Evolutionary conservation across 805 yeast genomes (phyloP).

Genomic region (Lipomyces spencermartinsiae): DNA sequence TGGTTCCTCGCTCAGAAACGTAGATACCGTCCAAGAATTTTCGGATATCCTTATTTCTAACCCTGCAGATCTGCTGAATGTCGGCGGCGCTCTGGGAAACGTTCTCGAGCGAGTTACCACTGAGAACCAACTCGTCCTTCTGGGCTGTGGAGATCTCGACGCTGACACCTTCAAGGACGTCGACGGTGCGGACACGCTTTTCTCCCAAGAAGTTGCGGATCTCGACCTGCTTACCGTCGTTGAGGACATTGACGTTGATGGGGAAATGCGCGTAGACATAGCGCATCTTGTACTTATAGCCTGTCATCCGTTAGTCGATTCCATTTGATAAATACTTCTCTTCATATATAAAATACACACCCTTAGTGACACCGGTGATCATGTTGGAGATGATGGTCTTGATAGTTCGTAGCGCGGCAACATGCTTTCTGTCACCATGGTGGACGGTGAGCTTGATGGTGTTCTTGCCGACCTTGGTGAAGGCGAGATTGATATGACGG

Average conservation of each 20-base stretch:
- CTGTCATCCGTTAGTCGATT: constrained; percentile 7
- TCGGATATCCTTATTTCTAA: constrained; percentile 99
- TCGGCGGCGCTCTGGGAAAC: constrained; percentile 99
- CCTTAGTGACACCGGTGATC: constrained; percentile 98
- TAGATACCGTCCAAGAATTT: constrained; percentile 99
- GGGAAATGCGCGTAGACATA: constrained; percentile 99
- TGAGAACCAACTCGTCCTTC: constrained; percentile 92
- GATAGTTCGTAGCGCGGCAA: constrained; percentile 98
- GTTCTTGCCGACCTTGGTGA: constrained; percentile 71
- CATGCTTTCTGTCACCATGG: constrained; percentile 99
- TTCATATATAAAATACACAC: constrained; percentile 47
- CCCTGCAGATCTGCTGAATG: constrained; percentile 96
- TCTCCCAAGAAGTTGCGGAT: constrained; percentile 99
- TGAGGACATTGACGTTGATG: constrained; percentile 92
- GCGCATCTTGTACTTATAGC: constrained; percentile 98
- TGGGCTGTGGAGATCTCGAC: constrained; percentile 80
- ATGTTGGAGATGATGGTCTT: constrained; percentile 92
- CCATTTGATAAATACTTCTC: not conserved
- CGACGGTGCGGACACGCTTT: constrained; percentile 91
- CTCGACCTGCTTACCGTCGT: constrained; percentile 81
- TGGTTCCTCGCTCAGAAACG: constrained; percentile 93
- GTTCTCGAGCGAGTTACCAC: constrained; percentile 96
- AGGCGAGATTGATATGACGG: constrained; percentile 93
- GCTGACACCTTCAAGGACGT: constrained; percentile 86
- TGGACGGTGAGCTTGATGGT: constrained; percentile 89